Conservation (phyloP, 208 protist species). For the Novymonas esmeraldas region DNA sequence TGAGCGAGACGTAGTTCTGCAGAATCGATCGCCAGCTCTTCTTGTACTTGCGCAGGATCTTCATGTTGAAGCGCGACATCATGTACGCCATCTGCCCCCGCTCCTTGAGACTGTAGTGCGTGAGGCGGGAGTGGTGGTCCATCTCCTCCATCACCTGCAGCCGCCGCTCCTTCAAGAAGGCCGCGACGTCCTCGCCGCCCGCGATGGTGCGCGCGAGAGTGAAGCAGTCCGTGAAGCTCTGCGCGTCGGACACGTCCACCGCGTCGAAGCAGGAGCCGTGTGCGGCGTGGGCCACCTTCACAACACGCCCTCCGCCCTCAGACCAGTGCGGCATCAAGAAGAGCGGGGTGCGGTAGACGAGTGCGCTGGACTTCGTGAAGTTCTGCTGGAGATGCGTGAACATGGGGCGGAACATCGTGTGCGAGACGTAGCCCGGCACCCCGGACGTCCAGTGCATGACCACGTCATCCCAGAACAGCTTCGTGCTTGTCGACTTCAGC, state of each 20-base stretch:
- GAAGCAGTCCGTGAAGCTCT: constrained; percentile 93
- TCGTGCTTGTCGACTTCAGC: constrained; percentile 82
- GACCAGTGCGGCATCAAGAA: constrained; percentile 92
- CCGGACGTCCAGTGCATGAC: constrained; percentile 88
- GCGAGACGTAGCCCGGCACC: constrained; percentile 88
- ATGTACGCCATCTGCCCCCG: constrained; percentile 89
- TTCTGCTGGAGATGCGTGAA: constrained; percentile 92
- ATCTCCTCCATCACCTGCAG: constrained; percentile 91
- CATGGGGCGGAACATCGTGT: constrained; percentile 92
- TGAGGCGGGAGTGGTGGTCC: constrained; percentile 80
- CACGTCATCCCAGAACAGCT: constrained; percentile 93
- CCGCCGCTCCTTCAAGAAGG: constrained; percentile 80
- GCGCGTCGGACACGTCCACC: constrained; percentile 88
- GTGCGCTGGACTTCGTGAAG: constrained; percentile 75
- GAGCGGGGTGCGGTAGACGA: constrained; percentile 85
- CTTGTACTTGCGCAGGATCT: constrained; percentile 90
- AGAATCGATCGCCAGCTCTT: constrained; percentile 87
- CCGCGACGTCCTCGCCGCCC: constrained; percentile 65
- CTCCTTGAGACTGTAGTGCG: constrained; percentile 84
- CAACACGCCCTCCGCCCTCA: constrained; percentile 82
- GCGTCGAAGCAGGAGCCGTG: constrained; percentile 89
- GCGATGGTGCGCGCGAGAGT: constrained; percentile 78
- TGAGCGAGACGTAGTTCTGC: constrained; percentile 86
- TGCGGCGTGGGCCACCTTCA: constrained; percentile 88
- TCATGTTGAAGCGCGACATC: constrained; percentile 89